Conservation (phyloP, 2,329 filamentous ascomycete species). For the Orbilia oligospora region DNA sequence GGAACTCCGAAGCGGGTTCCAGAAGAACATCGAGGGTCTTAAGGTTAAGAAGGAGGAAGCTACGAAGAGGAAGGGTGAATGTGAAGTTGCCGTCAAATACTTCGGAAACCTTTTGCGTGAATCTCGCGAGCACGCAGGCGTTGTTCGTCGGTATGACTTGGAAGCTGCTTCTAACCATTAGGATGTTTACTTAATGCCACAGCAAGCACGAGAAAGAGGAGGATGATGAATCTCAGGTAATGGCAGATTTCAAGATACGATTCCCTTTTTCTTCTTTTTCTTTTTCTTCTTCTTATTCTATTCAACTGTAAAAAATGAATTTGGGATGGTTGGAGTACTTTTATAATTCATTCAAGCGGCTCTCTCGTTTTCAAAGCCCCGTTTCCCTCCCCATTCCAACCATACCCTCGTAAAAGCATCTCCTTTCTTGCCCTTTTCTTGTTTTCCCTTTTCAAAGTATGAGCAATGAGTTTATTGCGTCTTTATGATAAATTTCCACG, state of each 20-base stretch:
- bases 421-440: constrained; percentile 11
- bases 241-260: constrained; percentile 26
- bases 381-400: constrained; percentile 26
- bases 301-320: constrained; percentile 47
- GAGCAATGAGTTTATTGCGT: constrained; percentile 47
- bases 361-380: constrained; percentile 31
- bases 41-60: constrained; percentile 84
- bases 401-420: constrained; percentile 43
- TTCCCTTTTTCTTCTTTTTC: constrained; percentile 6
- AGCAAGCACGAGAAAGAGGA: constrained; percentile 4
- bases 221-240: constrained; percentile 19
- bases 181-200: neutral
- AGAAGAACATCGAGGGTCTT: constrained; percentile 87
- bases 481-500: constrained; percentile 26
- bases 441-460: neutral
- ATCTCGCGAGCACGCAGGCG: constrained; percentile 69
- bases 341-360: constrained; percentile 50
- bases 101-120: constrained; percentile 86
- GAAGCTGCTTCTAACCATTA: constrained; percentile 65
- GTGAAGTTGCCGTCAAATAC: constrained; percentile 88
- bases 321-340: constrained; percentile 53
- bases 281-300: constrained; percentile 5
- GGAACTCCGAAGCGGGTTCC: constrained; percentile 84
- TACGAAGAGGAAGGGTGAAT: constrained; percentile 83
- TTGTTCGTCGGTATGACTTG: constrained; percentile 71